A percentile compares a stretch with the other conserved stretches of the same genome.
Conservation (phyloP, 495 filamentous ascomycete species). For the Amphirosellinia nigrospora region DNA sequence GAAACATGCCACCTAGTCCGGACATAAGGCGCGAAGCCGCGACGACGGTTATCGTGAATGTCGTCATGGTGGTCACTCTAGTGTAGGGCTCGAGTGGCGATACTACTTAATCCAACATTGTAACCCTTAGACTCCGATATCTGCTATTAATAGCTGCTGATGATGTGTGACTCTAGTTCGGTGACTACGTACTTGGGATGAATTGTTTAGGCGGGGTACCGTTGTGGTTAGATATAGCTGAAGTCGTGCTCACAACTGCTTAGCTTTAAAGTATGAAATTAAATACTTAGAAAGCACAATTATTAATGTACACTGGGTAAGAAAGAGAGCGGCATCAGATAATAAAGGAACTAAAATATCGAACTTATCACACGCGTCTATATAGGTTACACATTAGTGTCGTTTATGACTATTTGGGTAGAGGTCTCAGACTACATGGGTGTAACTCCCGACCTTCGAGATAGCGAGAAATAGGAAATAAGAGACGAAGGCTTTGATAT, state of each 20-base stretch:
- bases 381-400: no score
- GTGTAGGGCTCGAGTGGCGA: not conserved
- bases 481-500: no score
- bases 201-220: not conserved
- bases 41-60: no score
- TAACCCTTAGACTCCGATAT: not conserved
- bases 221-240: not conserved
- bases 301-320: not conserved
- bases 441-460: no score
- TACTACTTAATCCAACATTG: not conserved
- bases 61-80: no score
- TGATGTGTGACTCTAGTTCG: not conserved
- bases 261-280: not conserved
- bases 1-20: not conserved
- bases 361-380: no score
- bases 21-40: not conserved
- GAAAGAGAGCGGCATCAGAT: no score
- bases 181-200: not conserved
- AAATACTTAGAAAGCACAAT: not conserved
- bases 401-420: no score
- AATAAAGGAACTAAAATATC: no score
- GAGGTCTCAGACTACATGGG: no score
- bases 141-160: not conserved
- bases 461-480: no score
- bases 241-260: not conserved